Evolutionary conservation across 2,329 filamentous ascomycete genomes (phyloP), one percentile per base, ranked within the genome.

Genomic region (Diaporthe citrichinensis): DNA sequence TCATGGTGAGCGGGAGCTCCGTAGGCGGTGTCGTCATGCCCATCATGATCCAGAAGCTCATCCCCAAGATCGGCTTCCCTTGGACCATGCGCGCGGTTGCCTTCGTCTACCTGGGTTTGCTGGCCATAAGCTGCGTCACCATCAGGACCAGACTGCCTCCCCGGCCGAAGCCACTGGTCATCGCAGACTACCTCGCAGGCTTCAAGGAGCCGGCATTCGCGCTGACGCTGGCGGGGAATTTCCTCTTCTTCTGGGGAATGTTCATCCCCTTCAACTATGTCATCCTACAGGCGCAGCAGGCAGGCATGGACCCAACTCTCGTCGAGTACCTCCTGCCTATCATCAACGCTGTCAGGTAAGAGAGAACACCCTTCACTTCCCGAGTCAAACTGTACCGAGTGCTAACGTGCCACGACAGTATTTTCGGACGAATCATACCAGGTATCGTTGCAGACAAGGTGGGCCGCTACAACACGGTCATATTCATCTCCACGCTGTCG

Each of bases 201-300:
- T 85, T 92, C 73, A 81, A 78, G 41, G 89, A 92, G 76, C 79
- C 84, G 1, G 83, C 82, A 28, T 87, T 88, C 81, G 68, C 83
- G 23, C 81, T 89, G 65, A 85, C 87, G 25, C 79, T 87, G 41
- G 25, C 82, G 3, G 88, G 81, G 34, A 84, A 85, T 72, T 92
- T 91, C 82, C 81, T 92, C 80, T 88, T 92, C 84, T 88, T 89
- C 84, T 83, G 84, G 84, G 87, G 88, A 77, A 86, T 89, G 86
- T 89, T 89, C 79, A 77, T 90, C 72, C 88, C 88, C 3, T 89
- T 90, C 81, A 89, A 87, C 80, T 90, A 89, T 79, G 84, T 89
- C 76, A 81, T 88, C 41, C 81, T 89, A 28, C 87, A 89, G 80
- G 88, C 88, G 7, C 76, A 84, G 78, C 79, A 83, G 5, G 83